Evolutionary conservation across 1,284 basidiomycete species (phyloP).

Genomic region (Retiboletus flavoniger): DNA sequence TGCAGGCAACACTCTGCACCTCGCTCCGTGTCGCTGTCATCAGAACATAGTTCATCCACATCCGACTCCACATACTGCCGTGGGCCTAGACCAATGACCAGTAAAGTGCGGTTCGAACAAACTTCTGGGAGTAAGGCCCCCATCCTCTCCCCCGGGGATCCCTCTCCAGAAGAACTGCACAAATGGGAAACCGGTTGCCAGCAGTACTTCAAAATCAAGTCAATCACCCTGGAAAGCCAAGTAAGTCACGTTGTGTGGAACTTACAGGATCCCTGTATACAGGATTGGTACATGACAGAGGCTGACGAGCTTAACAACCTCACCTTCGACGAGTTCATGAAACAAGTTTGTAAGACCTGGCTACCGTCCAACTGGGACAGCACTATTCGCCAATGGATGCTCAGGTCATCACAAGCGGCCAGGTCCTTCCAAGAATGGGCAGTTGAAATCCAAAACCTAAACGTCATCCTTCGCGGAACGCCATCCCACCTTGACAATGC

Average conservation of each 20-base stretch:
- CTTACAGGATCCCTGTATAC: not conserved
- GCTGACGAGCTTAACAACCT: not conserved
- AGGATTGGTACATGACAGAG: slow-evolving; percentile 9
- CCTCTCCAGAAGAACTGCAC: not conserved
- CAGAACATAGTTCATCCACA: too few species aligned
- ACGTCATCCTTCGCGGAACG: not conserved
- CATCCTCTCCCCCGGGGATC: not conserved
- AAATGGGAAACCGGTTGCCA: not conserved
- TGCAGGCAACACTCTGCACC: too few species aligned
- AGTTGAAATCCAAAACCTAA: not conserved
- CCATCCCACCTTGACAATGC: not conserved
- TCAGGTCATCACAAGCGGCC: not conserved
- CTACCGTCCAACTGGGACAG: not conserved
- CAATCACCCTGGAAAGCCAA: not conserved
- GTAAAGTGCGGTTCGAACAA: not conserved
- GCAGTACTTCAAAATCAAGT: not conserved
- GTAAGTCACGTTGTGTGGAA: not conserved
- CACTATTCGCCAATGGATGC: not conserved
- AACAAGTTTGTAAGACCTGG: not conserved
- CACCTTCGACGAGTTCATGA: slow-evolving; percentile 3
- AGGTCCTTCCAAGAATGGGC: slow-evolving; percentile 10
- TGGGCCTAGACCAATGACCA: too few species aligned
- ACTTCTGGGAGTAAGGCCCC: not conserved
- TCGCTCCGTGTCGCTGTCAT: too few species aligned
- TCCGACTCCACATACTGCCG: too few species aligned